Evolutionary conservation across 805 yeast genomes (phyloP).

Genomic region (Nadsonia fulvescens): DNA sequence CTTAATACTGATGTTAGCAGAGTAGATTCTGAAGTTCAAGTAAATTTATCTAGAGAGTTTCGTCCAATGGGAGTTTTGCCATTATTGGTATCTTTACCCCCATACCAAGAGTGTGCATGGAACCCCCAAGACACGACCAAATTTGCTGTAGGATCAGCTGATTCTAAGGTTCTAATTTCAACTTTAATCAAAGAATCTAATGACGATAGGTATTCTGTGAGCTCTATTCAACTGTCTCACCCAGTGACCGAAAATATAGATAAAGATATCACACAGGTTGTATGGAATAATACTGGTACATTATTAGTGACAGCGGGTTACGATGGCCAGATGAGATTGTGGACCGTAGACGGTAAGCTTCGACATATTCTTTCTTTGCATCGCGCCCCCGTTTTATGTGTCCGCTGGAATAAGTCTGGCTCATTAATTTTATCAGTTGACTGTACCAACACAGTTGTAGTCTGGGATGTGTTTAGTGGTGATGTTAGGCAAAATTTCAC

Average conservation of each 20-base stretch:
- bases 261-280: constrained; percentile 12
- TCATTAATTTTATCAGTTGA: constrained; percentile 43
- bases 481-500: constrained; percentile 17
- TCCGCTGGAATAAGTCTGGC: constrained; percentile 45
- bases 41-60: too few species aligned
- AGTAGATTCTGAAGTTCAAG: too few species aligned
- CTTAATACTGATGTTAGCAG: too few species aligned
- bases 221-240: constrained; percentile 4
- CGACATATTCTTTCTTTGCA: constrained; percentile 34
- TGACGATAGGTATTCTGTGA: constrained; percentile 1
- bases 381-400: constrained; percentile 32
- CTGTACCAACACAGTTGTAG: constrained; percentile 28
- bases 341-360: constrained; percentile 56
- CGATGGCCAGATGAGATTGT: constrained; percentile 60
- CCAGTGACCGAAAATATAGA: constrained; percentile 9
- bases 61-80: too few species aligned
- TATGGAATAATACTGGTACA: constrained; percentile 57
- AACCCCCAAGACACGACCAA: constrained; percentile 4
- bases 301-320: constrained; percentile 43
- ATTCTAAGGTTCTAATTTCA: constrained; percentile 2
- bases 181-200: constrained; percentile 1
- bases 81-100: too few species aligned
- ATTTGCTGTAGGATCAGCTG: constrained; percentile 7
- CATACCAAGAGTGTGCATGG: constrained; percentile 5
- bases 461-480: constrained; percentile 53